Conservation (phyloP, 2,329 filamentous ascomycete species). For the Plectosphaerella cucumerina region DNA sequence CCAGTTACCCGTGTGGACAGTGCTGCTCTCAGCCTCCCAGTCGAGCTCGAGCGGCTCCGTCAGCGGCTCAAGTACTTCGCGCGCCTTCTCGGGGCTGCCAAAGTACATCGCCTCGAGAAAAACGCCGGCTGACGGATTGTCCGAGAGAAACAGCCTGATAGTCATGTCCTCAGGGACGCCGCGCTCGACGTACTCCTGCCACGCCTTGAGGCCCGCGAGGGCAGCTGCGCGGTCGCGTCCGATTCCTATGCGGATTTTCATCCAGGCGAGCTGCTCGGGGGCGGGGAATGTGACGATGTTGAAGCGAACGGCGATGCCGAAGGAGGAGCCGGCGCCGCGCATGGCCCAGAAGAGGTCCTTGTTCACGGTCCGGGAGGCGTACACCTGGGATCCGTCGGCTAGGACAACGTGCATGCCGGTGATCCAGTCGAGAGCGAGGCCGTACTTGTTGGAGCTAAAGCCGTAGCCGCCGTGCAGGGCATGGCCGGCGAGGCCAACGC, state of each 20-base stretch:
- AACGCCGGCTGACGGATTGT: conserved; percentile 2
- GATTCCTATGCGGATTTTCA: conserved; percentile 7
- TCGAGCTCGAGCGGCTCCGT: conserved; percentile 7
- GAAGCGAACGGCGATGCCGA: conserved; percentile 34
- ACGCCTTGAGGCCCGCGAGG: conserved; percentile 14
- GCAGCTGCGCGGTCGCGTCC: conserved; percentile 3
- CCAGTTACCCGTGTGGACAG: conserved; percentile 14
- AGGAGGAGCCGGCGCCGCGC: conserved; percentile 35
- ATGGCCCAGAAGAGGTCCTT: conserved; percentile 38
- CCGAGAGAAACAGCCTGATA: conserved; percentile 6
- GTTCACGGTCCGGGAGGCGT: conserved; percentile 26
- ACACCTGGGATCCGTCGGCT: conserved; percentile 26
- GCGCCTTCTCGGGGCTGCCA: conserved; percentile 13
- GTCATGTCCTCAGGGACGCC: conserved; percentile 18
- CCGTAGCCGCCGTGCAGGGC: conserved; percentile 37
- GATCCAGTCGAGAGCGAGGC: conserved; percentile 28
- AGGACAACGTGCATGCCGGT: conserved; percentile 29
- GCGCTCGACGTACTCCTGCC: conserved; percentile 19
- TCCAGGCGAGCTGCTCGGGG: conserved; percentile 24
- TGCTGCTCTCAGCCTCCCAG: conserved; percentile 1
- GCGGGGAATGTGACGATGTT: conserved; percentile 33
- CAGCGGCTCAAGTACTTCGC: conserved; percentile 13
- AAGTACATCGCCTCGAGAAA: conserved; percentile 24
- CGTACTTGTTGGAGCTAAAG: conserved; percentile 16
- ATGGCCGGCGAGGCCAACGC: conserved; percentile 35